These are phyloP conservation scores for Penicillium manginii DNA, from an alignment of 495 filamentous ascomycete genomes.

Conservation along the genomic window DNA sequence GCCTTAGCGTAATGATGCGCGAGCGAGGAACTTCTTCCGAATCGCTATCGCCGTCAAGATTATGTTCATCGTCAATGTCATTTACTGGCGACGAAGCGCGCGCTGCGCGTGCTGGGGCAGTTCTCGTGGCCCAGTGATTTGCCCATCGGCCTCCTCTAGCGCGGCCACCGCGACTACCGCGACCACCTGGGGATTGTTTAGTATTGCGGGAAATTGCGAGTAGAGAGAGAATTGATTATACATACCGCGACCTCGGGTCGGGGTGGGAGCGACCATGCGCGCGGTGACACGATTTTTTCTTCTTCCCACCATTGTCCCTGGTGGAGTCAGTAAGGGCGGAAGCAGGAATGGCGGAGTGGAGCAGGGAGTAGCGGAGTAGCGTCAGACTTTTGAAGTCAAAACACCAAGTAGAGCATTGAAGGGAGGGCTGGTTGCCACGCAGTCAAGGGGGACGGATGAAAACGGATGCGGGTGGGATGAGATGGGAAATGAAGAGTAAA, in stretches of 20 bases:
- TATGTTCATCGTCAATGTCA: neutral
- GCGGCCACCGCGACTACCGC: constrained; percentile 13
- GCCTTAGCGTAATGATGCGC: constrained; percentile 24
- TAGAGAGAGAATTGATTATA: neutral
- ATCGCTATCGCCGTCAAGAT: neutral
- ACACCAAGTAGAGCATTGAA: neutral
- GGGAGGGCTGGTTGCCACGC: neutral
- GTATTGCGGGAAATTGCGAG: neutral
- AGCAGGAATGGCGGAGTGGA: neutral
- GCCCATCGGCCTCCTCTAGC: constrained; percentile 30
- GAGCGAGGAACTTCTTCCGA: constrained; percentile 13
- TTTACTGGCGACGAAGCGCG: neutral
- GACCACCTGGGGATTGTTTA: neutral
- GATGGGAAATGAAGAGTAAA: neutral
- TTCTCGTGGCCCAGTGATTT: constrained; percentile 16
- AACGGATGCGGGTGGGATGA: neutral
- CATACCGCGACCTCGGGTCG: neutral
- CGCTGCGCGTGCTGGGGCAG: constrained; percentile 6
- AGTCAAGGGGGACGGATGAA: neutral
- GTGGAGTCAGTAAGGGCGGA: constrained; percentile 6
- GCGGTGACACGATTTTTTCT: constrained; percentile 1
- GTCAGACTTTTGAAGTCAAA: constrained; percentile 5
- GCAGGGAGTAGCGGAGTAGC: constrained; percentile 2
- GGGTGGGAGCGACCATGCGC: constrained; percentile 4
- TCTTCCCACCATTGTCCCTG: constrained; percentile 1